Evolutionary conservation across 1,139 yeast genomes (phyloP).

Genomic region (Groenewaldozyma sp.): DNA sequence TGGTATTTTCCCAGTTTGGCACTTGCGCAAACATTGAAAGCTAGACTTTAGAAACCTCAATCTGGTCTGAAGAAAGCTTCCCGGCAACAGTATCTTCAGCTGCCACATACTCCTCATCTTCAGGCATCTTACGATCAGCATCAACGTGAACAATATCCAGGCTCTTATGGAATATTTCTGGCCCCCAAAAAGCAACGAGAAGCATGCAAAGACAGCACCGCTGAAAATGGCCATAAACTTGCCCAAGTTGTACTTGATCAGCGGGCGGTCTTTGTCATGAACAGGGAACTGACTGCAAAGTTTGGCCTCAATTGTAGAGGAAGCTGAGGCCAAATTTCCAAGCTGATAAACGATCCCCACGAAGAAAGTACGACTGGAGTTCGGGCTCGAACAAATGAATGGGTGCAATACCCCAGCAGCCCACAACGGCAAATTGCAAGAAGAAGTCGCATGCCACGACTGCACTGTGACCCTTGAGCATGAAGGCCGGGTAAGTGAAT

Average conservation of each 20-base stretch:
- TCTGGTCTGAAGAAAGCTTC: not conserved
- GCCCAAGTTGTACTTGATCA: conserved; percentile 33
- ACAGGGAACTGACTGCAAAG: conserved; percentile 44
- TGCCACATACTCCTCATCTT: not conserved
- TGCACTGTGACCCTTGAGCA: conserved; percentile 30
- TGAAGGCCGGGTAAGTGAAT: conserved; percentile 46
- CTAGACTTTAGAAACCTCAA: not conserved
- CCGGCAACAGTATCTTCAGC: not conserved
- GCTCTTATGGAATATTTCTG: conserved; percentile 30
- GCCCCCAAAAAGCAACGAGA: conserved; percentile 40
- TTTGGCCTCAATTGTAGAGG: conserved; percentile 48
- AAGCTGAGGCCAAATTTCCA: conserved; percentile 52
- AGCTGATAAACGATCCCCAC: conserved; percentile 48
- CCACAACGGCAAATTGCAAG: conserved; percentile 46
- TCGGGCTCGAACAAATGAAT: conserved; percentile 47
- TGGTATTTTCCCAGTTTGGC: no score
- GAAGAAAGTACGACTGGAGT: conserved; percentile 43
- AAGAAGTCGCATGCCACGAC: conserved; percentile 44
- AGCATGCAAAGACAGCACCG: conserved; percentile 47
- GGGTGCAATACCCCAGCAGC: conserved; percentile 49
- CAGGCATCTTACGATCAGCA: not conserved
- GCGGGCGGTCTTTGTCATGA: conserved; percentile 16
- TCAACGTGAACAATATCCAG: conserved; percentile 1
- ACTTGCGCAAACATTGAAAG: not conserved
- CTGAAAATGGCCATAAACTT: conserved; percentile 52